phyloP scores from a whole-genome alignment of 495 filamentous ascomycete genomes.

The Penicillium roqueforti region DNA sequence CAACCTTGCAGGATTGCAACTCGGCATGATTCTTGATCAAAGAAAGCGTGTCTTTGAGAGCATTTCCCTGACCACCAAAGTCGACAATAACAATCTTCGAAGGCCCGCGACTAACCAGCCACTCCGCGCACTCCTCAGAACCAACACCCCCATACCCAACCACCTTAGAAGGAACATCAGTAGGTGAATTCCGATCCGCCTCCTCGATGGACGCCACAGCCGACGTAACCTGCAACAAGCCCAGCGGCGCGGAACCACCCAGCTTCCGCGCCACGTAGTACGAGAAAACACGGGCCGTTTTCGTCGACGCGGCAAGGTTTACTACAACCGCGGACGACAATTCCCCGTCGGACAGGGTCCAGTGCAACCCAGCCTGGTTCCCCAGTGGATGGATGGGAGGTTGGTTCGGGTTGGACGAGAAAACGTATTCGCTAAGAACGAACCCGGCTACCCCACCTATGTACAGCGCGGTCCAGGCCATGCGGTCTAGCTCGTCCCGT shows the following conservation, averaged over 20 bases:
- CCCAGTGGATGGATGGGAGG: slow-evolving; percentile 37
- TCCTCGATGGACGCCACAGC: slow-evolving; percentile 19
- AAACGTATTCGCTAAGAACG: slow-evolving; percentile 45
- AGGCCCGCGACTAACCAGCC: slow-evolving; percentile 15
- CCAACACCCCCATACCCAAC: slow-evolving; percentile 22
- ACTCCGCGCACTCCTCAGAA: slow-evolving; percentile 10
- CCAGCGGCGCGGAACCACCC: slow-evolving; percentile 15
- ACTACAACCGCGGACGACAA: slow-evolving; percentile 38
- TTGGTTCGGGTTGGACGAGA: slow-evolving; percentile 26
- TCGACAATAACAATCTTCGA: slow-evolving; percentile 48
- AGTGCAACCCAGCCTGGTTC: slow-evolving; percentile 17
- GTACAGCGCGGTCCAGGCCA: slow-evolving; percentile 41
- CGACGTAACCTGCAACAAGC: slow-evolving; percentile 28
- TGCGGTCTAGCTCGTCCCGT: slow-evolving; percentile 10
- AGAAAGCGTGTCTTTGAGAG: slow-evolving; percentile 30
- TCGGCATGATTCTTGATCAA: slow-evolving; percentile 17
- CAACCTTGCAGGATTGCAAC: slow-evolving; percentile 16
- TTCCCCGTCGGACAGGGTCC: slow-evolving; percentile 44
- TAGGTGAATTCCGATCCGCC: slow-evolving; percentile 22
- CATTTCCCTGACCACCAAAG: slow-evolving; percentile 46
- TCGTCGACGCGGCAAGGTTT: slow-evolving; percentile 44
- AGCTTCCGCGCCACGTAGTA: slow-evolving; percentile 21
- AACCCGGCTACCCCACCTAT: slow-evolving; percentile 44
- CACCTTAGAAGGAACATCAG: slow-evolving; percentile 15
- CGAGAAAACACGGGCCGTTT: slow-evolving; percentile 45